Conservation (phyloP, 768 basidiomycete genomes). For the Psilocybe cyanescens region DNA sequence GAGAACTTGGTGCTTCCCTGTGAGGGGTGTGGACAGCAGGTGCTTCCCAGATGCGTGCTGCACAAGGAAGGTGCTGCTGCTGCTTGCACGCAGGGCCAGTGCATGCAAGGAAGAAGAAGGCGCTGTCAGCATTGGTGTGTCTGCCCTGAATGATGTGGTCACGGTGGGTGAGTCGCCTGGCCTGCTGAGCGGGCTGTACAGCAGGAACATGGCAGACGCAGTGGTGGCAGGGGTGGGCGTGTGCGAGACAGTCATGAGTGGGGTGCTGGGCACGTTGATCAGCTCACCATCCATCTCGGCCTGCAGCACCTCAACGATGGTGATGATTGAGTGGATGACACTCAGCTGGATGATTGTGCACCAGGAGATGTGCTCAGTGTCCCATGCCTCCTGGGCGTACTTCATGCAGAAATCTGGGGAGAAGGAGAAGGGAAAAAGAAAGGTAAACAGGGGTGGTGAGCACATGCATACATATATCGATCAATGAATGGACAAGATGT, state of each 20-base stretch:
- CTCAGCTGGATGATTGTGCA: conserved; percentile 79
- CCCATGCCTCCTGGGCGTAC: conserved; percentile 65
- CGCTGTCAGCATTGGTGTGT: too few species aligned
- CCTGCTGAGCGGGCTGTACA: conserved; percentile 9
- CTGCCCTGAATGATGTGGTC: background rate
- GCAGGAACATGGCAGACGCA: background rate
- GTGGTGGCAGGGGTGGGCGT: background rate
- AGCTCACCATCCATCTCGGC: conserved; percentile 45
- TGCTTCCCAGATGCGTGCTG: background rate
- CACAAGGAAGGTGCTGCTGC: background rate
- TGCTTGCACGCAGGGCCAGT: background rate
- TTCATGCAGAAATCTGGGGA: conserved; percentile 69
- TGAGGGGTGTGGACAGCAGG: conserved; percentile 10
- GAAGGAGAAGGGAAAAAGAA: background rate
- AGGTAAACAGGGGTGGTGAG: conserved; percentile 1
- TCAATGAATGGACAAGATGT: conserved; percentile 17
- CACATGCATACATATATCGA: background rate
- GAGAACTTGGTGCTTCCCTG: conserved; percentile 34
- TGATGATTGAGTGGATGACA: conserved; percentile 67
- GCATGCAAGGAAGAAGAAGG: too few species aligned
- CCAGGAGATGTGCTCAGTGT: conserved; percentile 71
- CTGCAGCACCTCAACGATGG: conserved; percentile 64
- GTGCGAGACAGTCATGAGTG: conserved; percentile 4
- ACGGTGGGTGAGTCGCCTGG: conserved; percentile 1
- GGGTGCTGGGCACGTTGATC: background rate